Evolutionary conservation across 2,329 filamentous ascomycete genomes (phyloP), one percentile per base, ranked within the genome.

Genomic region (Neoascochyta sp.): DNA sequence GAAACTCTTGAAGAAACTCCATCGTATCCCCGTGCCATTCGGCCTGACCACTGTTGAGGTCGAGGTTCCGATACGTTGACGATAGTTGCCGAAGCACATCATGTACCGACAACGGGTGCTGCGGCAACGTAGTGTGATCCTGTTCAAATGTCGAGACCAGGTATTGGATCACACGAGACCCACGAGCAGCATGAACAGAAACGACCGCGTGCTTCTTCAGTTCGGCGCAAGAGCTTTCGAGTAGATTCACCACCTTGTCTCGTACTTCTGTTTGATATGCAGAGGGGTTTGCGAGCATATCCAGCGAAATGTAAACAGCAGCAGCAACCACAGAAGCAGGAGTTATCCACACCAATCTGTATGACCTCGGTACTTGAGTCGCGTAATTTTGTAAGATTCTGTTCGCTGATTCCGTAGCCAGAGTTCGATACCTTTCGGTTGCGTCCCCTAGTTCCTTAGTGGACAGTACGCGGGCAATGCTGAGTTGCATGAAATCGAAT

Each of bases 321-420:
- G 37, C 27, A 9, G 37, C 37, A 13, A 37, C 37, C 1, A 30
- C 34, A 11, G 37, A 29, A 9, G 37, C 37, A 21, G 37, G 37
- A n/a, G 37, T 27, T 14, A 28, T 30, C 37, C 37, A 41, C 5
- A 37, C 27, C 12, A 41, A 17, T 12, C 34, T 33, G 10, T 41
- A 37, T 9, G 34, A 11, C 15, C 37, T 41, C 10, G 37, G 37
- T 8, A 21, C 37, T 5, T 27, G 34, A 8, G 14, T 24, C 3
- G 34, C 29, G 20, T 41, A 41, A 20, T 37, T 29, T 4, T 28
- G 25, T 22, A 41, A 25, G 8, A 41, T 32, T 4, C 24, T 20
- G 8, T 34, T 41, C 10, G 34, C 34, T 3, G 22, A 41, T 10
- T 36, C 23, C 9, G 37, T 20, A 13, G 37, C 34, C 11, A 12